Percentiles rank a stretch among this genome's conserved stretches.
Conservation (phyloP, 768 basidiomycete species). For the Amanita polypyramis region DNA sequence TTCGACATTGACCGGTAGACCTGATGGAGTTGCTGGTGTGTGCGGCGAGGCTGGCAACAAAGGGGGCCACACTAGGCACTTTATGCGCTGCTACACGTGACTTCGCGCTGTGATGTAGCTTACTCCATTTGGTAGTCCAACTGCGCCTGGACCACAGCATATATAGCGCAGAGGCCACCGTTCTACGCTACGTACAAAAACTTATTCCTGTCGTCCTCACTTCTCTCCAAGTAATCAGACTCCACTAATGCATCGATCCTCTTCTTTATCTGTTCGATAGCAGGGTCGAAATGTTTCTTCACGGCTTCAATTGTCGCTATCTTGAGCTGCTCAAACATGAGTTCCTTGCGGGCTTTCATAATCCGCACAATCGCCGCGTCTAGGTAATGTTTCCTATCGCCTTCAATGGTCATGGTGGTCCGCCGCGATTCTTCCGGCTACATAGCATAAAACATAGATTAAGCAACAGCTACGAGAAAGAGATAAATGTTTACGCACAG, state of each 20-base stretch:
- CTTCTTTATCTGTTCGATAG: slow-evolving; percentile 77
- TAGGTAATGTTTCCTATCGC: slow-evolving; percentile 75
- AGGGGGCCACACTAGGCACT: neutral
- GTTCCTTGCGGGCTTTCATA: slow-evolving; percentile 88
- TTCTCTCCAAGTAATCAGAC: slow-evolving; percentile 74
- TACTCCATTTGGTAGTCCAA: neutral
- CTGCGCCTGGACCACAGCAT: no score
- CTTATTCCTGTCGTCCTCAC: slow-evolving; percentile 56
- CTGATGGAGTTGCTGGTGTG: neutral
- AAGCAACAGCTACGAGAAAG: neutral
- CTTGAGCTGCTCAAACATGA: slow-evolving; percentile 71
- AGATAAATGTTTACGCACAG: slow-evolving; percentile 31
- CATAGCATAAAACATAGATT: slow-evolving; percentile 4
- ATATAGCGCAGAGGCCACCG: neutral
- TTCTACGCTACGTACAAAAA: slow-evolving; percentile 65
- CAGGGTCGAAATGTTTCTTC: slow-evolving; percentile 78
- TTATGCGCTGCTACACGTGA: slow-evolving; percentile 2
- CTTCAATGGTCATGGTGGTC: slow-evolving; percentile 77
- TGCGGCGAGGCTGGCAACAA: neutral
- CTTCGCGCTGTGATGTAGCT: neutral
- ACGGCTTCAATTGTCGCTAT: slow-evolving; percentile 80
- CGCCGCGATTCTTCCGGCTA: slow-evolving; percentile 80
- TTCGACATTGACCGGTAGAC: neutral
- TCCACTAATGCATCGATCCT: slow-evolving; percentile 78
- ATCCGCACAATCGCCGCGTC: slow-evolving; percentile 95